These are phyloP conservation scores for Hypomyces rosellus DNA, from an alignment of 2,329 filamentous ascomycete species.

Conservation along the genomic window DNA sequence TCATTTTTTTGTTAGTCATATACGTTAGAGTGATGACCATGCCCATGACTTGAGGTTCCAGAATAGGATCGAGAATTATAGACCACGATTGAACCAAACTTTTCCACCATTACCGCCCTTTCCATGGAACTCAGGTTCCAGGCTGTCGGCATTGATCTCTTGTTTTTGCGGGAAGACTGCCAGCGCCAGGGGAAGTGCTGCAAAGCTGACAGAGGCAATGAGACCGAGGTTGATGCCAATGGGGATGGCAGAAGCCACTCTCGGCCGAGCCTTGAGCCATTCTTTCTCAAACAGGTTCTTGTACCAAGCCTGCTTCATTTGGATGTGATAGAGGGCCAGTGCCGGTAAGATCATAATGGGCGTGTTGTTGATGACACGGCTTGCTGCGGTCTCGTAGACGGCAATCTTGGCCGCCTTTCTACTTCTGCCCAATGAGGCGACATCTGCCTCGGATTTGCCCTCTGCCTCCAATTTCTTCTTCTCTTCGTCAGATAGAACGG, in stretches of 20 bases:
- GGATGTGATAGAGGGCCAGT: slow-evolving; percentile 74
- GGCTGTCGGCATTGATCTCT: slow-evolving; percentile 62
- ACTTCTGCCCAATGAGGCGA: slow-evolving; percentile 74
- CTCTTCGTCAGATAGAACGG: slow-evolving; percentile 66
- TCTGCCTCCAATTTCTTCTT: slow-evolving; percentile 50
- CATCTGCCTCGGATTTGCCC: slow-evolving; percentile 58
- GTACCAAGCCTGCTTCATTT: slow-evolving; percentile 44
- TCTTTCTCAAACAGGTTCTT: slow-evolving; percentile 49
- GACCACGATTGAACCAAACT: slow-evolving; percentile 96
- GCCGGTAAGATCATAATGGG: slow-evolving; percentile 97
- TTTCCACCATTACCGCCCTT: slow-evolving; percentile 71
- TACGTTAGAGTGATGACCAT: no score
- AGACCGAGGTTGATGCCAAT: slow-evolving; percentile 80
- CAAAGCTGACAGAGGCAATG: slow-evolving; percentile 80
- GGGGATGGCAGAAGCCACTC: slow-evolving; percentile 49
- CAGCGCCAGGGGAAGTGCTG: slow-evolving; percentile 82
- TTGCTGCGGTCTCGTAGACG: slow-evolving; percentile 87
- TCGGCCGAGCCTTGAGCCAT: slow-evolving; percentile 73
- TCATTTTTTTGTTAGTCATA: no score
- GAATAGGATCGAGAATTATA: slow-evolving; percentile 42
- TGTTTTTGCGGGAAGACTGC: slow-evolving; percentile 91
- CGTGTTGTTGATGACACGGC: slow-evolving; percentile 85
- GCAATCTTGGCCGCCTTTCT: slow-evolving; percentile 82
- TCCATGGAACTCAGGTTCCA: slow-evolving; percentile 84
- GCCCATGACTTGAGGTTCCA: no score